These are phyloP conservation scores for Tripidium arundinaceum DNA, from an alignment of 202 grass and related monocot species.

Conservation along the genomic window DNA sequence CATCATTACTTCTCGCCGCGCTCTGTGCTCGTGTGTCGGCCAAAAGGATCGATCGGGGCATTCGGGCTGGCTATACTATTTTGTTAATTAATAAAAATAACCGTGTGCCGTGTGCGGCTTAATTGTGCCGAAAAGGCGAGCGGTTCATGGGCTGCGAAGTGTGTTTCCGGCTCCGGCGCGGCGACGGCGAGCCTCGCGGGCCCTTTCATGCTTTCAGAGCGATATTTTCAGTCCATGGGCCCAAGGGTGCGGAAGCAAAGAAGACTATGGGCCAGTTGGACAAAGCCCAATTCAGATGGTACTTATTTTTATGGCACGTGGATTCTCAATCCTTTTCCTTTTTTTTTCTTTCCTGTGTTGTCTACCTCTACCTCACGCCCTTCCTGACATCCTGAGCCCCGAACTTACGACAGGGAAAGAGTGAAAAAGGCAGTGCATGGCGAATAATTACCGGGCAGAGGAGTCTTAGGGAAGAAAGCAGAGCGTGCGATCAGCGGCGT, in stretches of 20 bases:
- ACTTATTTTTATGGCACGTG: neutral
- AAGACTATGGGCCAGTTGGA: neutral
- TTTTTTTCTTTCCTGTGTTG: neutral
- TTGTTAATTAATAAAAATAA: too few relatives aligned
- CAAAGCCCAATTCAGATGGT: neutral
- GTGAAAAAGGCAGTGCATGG: neutral
- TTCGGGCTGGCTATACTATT: too few relatives aligned
- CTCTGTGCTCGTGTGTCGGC: too few relatives aligned
- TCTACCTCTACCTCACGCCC: neutral
- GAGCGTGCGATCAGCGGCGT: neutral
- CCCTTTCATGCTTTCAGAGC: neutral
- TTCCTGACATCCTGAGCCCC: neutral
- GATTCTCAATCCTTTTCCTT: too few relatives aligned
- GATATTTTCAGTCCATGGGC: neutral
- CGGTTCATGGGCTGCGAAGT: too few relatives aligned
- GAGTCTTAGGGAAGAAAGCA: conserved; percentile 24
- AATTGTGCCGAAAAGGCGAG: too few relatives aligned
- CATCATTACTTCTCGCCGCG: too few relatives aligned
- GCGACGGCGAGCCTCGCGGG: neutral
- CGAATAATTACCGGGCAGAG: neutral
- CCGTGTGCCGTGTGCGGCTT: too few relatives aligned
- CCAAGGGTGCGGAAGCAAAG: neutral
- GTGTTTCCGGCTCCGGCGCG: neutral
- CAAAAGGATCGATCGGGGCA: too few relatives aligned
- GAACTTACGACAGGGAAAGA: neutral